These are phyloP conservation scores for Eucalyptus cloeziana DNA, from an alignment of 345 rosid species.

Conservation along the genomic window DNA sequence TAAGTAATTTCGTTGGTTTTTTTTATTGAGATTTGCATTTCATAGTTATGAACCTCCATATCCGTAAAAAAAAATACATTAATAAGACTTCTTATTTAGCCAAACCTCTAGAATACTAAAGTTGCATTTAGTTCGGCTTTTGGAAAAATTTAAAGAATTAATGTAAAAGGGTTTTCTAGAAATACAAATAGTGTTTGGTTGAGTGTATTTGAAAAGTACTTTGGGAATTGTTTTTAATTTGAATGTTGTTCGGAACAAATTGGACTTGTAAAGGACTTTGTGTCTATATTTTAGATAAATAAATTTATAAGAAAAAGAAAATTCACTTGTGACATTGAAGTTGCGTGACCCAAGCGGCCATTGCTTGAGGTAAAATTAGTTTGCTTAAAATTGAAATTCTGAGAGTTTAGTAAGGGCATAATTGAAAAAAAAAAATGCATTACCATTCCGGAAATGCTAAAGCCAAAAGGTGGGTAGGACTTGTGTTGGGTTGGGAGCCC, in stretches of 20 bases:
- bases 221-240: too few relatives aligned
- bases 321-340: background rate
- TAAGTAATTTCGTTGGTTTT: background rate
- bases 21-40: background rate
- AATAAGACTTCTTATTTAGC: background rate
- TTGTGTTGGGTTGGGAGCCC: background rate
- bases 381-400: too few relatives aligned
- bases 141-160: background rate
- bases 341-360: accelerated
- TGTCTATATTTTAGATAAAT: too few relatives aligned
- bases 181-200: background rate
- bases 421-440: too few relatives aligned
- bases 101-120: background rate
- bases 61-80: background rate
- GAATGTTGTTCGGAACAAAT: background rate
- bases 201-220: background rate
- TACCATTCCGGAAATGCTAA: too few relatives aligned
- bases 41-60: background rate
- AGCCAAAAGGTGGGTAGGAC: background rate
- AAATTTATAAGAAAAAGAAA: too few relatives aligned
- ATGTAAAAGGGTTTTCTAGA: background rate
- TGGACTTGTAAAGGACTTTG: background rate
- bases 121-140: background rate
- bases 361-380: too few relatives aligned
- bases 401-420: too few relatives aligned